Evolutionary conservation across 345 rosid genomes (phyloP), one percentile per base, ranked within the genome.

Genomic region (Jatropha curcas): DNA sequence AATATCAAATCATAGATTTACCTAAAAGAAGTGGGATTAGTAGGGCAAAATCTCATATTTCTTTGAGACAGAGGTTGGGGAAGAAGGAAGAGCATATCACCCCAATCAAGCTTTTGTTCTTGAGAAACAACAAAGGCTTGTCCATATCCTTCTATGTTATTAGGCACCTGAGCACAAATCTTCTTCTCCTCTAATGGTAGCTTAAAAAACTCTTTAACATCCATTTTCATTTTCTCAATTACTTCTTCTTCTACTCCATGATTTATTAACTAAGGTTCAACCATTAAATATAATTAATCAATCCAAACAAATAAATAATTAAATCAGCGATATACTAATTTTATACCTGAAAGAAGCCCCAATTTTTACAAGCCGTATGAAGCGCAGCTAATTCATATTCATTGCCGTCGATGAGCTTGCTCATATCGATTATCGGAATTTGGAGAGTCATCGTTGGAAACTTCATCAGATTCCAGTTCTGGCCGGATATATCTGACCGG

Each of bases 281-380:
- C 30, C 35, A 30, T 20, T 25, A 68, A 45, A 24, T 41, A 50
- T n/a, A n/a, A 2, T 22, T 33, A 17, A n/a, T n/a, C n/a, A n/a
- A n/a, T n/a, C n/a, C n/a, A n/a, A n/a, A n/a, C n/a, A n/a, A n/a
- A n/a, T n/a, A n/a, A n/a, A n/a, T n/a, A n/a, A n/a, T n/a, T n/a
- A n/a, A n/a, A n/a, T n/a, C n/a, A n/a, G n/a, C n/a, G n/a, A n/a
- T n/a, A n/a, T n/a, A n/a, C n/a, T n/a, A n/a, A n/a, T n/a, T n/a
- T n/a, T n/a, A n/a, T 77, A 79, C 90, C 94, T 87, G 89, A 72
- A 87, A 88, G 82, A 90, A 84, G 45, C 90, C 94, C 82, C 80
- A 85, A 2, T 85, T 75, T 77, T 73, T 84, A 77, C 93, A 88
- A 43, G 94, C 89, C 19, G 27, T 62, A 60, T 88, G 85, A 60